These are phyloP conservation scores for Penicillium verhagenii DNA, from an alignment of 495 filamentous ascomycete genomes.

Conservation along the genomic window DNA sequence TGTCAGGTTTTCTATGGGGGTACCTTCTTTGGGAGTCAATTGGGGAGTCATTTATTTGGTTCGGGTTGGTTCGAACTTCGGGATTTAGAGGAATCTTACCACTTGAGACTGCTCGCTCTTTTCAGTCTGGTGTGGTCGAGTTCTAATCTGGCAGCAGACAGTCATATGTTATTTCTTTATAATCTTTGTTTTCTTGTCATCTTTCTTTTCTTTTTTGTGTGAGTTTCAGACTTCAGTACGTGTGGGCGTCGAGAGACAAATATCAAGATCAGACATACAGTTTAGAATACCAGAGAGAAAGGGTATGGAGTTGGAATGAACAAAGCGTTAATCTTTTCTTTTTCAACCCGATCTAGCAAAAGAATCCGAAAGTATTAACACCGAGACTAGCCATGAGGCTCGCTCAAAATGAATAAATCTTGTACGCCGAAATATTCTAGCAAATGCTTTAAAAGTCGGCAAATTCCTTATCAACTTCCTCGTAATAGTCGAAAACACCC, in stretches of 20 bases:
- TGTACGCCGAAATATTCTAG: background rate
- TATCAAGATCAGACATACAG: background rate
- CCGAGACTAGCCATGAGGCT: constrained; percentile 7
- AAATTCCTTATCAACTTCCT: constrained; percentile 86
- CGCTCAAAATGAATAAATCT: constrained; percentile 6
- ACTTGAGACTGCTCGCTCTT: background rate
- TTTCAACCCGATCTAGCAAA: background rate
- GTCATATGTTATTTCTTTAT: background rate
- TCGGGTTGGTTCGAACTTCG: background rate
- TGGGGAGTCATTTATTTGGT: background rate
- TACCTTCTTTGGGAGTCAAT: background rate
- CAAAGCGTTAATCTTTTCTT: background rate
- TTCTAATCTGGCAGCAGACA: background rate
- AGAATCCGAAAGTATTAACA: background rate
- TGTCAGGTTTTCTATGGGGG: background rate
- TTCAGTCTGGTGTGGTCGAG: background rate
- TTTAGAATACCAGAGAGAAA: background rate
- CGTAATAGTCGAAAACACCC: constrained; percentile 86
- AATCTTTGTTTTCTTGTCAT: background rate
- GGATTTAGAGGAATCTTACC: background rate
- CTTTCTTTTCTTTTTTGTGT: background rate
- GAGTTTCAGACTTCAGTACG: background rate
- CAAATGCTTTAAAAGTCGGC: constrained; percentile 37
- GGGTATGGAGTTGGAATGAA: no score
- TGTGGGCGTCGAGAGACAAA: no score